Evolutionary conservation across 2,329 filamentous ascomycete species (phyloP).

Genomic region (Helotiales sp.): DNA sequence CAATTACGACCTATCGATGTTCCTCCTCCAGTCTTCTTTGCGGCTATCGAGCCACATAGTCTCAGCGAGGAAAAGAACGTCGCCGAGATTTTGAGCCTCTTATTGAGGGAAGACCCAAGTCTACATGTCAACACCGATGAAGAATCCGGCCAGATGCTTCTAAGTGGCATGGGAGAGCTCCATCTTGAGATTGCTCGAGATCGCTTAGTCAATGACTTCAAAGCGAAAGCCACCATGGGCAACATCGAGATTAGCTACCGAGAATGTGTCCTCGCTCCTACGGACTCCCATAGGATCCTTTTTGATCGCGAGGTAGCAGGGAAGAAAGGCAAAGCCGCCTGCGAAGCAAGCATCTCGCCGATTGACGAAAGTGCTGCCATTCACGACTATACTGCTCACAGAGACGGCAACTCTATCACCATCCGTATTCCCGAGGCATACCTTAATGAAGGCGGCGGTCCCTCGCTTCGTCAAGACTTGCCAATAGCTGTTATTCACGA

Average conservation of each 20-base stretch:
- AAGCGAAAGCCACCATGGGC: conserved; percentile 81
- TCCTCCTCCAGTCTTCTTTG: conserved; percentile 92
- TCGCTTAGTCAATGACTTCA: conserved; percentile 84
- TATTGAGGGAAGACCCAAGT: conserved; percentile 90
- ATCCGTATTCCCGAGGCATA: conserved; percentile 43
- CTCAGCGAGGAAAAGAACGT: conserved; percentile 78
- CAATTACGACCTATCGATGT: conserved; percentile 87
- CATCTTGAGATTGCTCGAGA: conserved; percentile 93
- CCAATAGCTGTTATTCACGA: conserved; percentile 48
- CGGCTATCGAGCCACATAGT: conserved; percentile 83
- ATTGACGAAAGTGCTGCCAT: conserved; percentile 44
- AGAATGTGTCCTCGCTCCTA: conserved; percentile 68
- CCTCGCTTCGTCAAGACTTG: conserved; percentile 53
- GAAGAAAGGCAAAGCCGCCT: conserved; percentile 75
- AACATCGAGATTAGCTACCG: conserved; percentile 95
- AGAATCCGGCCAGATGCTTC: conserved; percentile 88
- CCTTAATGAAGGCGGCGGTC: conserved; percentile 38
- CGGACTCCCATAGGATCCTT: conserved; percentile 56
- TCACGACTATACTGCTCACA: conserved; percentile 46
- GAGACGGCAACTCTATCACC: conserved; percentile 71
- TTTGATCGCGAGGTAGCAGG: conserved; percentile 82
- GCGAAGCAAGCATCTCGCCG: conserved; percentile 67
- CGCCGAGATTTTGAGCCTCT: conserved; percentile 70
- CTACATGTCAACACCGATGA: conserved; percentile 81
- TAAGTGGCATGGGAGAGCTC: conserved; percentile 95